Conservation (phyloP, 2,329 filamentous ascomycete genomes). For the Fusarium multiceps region DNA sequence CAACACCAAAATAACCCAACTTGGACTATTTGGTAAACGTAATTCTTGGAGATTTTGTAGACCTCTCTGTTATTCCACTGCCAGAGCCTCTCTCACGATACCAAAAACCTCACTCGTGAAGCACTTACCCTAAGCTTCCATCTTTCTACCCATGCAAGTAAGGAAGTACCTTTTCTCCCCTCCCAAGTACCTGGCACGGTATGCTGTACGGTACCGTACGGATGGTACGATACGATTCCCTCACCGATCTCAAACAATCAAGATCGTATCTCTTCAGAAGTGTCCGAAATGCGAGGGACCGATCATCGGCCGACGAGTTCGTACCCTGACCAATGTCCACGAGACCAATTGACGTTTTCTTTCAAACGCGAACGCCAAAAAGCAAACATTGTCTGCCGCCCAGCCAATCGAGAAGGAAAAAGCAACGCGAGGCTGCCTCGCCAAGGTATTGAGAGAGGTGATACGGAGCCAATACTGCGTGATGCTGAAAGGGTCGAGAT, state of each 20-base stretch:
- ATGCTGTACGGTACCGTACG: neutral
- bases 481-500: slow-evolving; percentile 1
- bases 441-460: neutral
- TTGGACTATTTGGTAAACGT: neutral
- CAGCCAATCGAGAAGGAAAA: slow-evolving; percentile 25
- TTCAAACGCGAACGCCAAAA: slow-evolving; percentile 1
- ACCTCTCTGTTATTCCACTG: neutral
- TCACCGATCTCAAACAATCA: neutral
- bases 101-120: neutral
- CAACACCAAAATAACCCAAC: neutral
- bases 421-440: slow-evolving; percentile 15
- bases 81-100: neutral
- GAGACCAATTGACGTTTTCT: neutral
- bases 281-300: neutral
- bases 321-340: neutral
- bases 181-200: neutral
- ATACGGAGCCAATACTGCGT: slow-evolving; percentile 12
- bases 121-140: neutral
- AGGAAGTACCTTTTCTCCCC: neutral
- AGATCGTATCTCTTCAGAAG: neutral
- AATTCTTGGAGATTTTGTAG: neutral
- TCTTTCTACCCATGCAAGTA: neutral
- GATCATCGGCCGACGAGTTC: neutral
- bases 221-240: neutral
- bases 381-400: slow-evolving; percentile 8